Percentiles rank a stretch among this genome's conserved stretches.
Evolutionary conservation across 179 eudicot genomes (phyloP).

Genomic region (Spinacia oleracea): DNA sequence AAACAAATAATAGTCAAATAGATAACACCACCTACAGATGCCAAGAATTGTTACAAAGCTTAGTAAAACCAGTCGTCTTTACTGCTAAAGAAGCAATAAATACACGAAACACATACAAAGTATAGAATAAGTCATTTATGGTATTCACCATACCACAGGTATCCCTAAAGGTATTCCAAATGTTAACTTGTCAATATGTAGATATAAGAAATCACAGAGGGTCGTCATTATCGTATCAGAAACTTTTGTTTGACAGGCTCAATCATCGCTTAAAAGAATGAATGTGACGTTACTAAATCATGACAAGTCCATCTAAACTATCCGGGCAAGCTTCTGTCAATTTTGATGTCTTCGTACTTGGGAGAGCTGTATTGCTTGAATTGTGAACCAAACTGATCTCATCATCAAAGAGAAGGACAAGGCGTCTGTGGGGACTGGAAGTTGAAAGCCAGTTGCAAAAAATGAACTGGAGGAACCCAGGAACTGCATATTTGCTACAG

Average conservation of each 20-base stretch:
- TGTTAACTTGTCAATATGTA: background rate
- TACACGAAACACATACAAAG: background rate
- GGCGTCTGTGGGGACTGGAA: background rate
- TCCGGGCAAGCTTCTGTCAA: background rate
- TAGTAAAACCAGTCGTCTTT: background rate
- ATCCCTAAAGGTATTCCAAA: background rate
- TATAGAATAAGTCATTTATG: background rate
- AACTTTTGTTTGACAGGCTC: background rate
- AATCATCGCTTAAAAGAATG: background rate
- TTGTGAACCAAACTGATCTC: background rate
- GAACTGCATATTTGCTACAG: conserved; percentile 3
- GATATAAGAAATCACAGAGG: background rate
- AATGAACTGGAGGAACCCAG: background rate
- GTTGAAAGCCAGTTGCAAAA: background rate
- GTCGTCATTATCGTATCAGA: background rate
- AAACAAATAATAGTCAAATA: conserved; percentile 10
- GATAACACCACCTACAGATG: conserved; percentile 8
- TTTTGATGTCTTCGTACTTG: background rate
- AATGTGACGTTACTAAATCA: background rate
- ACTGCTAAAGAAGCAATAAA: background rate
- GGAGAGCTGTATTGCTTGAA: background rate
- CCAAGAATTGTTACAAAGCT: conserved; percentile 4
- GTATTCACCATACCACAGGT: background rate
- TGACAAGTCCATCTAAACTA: background rate
- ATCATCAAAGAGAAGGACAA: background rate